Evolutionary conservation across 495 filamentous ascomycete species (phyloP), one percentile per base, ranked within the genome.

Genomic region (Aspergillus cristatus): DNA sequence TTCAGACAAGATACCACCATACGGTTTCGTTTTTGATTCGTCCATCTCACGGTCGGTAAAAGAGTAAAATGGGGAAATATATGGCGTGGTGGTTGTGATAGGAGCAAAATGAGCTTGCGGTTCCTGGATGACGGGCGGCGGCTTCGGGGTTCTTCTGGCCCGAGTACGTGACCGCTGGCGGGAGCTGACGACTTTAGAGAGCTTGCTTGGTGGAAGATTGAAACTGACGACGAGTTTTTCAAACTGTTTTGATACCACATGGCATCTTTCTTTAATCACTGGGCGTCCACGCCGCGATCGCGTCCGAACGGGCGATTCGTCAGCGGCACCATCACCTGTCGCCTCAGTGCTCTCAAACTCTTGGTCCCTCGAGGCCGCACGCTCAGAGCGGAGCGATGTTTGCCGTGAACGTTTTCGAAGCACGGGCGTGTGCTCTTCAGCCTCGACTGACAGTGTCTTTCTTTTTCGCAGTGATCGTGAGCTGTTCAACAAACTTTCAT

Each of bases 1-100:
- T 57, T 96, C 88, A 2, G 73, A 81, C 26, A 98, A 63, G 29
- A 97, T 94, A 7, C 91, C 91, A 31, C 91, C 93, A 50, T 97
- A 98, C 2, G 93, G 91, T 55, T 95, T 98, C 12, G 80, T 81
- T 53, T 93, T 94, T 8, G 74, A 60, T 47, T 96, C 89, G 45
- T 97, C 91, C 22, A 76, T 79, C 40, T 94, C 88, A 32, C 83
- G 84, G 42, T 94, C 87, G 42, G 80, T 76, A 43, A 94, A 85
- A 1, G 82, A 79, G 52, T 88, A 89, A 48, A 93, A 87, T 7
- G 82, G 81, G 25, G 79, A 68, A 26, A 82, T 74, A 47, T 78
- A 75, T n/a, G 74, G 70, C 35, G 65, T 68, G 14, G 56, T 51
- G 47, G 62, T 47, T n/a, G n/a, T n/a, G 45, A 68, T 47, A 43